phyloP scores from a whole-genome alignment of 148 eudicot genomes.

The Silene latifolia region DNA sequence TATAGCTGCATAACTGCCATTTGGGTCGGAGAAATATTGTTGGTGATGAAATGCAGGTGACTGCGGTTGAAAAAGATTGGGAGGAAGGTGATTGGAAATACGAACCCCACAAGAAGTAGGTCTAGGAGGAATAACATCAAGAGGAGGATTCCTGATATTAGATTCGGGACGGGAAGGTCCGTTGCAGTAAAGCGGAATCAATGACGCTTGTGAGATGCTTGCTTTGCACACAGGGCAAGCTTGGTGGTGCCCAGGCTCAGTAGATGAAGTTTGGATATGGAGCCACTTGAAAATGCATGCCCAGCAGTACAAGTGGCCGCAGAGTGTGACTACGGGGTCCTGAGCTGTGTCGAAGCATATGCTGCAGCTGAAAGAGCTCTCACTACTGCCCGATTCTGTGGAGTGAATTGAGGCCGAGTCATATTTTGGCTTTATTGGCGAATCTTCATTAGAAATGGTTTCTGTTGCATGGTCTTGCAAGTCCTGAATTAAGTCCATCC shows the following conservation, averaged over 20 bases:
- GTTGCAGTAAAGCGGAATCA: constrained; percentile 75
- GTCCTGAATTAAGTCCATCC: constrained; percentile 53
- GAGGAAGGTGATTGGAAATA: constrained; percentile 21
- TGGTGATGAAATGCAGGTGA: constrained; percentile 32
- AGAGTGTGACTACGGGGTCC: constrained; percentile 87
- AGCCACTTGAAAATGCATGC: constrained; percentile 90
- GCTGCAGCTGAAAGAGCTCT: constrained; percentile 64
- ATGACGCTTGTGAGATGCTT: constrained; percentile 48
- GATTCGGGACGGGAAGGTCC: constrained; percentile 39
- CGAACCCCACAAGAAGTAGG: constrained; percentile 42
- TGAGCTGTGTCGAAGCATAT: constrained; percentile 82
- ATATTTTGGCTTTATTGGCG: constrained; percentile 25
- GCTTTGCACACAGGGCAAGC: constrained; percentile 85
- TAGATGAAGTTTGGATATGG: constrained; percentile 46
- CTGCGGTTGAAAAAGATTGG: constrained; percentile 34
- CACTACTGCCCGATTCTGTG: constrained; percentile 30
- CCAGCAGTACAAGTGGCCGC: constrained; percentile 93
- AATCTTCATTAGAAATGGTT: constrained; percentile 30
- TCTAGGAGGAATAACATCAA: constrained; percentile 47
- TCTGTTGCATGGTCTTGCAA: constrained; percentile 29
- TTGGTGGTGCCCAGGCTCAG: constrained; percentile 38
- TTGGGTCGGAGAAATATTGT: constrained; percentile 23
- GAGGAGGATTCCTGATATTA: constrained; percentile 31
- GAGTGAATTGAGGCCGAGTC: constrained; percentile 30
- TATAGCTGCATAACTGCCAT: constrained; percentile 32